Conservation (phyloP, 106 monocot genomes). For the Iris macrosiphon region DNA sequence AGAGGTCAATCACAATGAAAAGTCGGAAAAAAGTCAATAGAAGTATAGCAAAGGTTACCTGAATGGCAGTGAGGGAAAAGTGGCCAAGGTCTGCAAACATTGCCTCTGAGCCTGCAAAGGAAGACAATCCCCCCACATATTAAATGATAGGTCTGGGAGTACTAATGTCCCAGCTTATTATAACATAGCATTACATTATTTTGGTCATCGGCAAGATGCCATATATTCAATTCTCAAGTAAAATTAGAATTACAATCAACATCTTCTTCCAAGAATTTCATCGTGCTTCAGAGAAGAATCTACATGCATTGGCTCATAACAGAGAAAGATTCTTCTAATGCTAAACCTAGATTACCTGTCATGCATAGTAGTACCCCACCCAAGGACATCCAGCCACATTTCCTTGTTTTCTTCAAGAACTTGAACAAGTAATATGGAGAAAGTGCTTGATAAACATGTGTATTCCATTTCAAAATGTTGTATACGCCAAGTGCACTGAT, state of each 20-base stretch:
- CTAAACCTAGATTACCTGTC: conserved; percentile 33
- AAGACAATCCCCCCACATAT: background rate
- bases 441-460: conserved; percentile 43
- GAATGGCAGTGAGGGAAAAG: conserved; percentile 62
- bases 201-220: too few relatives aligned
- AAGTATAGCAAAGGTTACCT: conserved; percentile 20
- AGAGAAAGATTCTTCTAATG: too few relatives aligned
- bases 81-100: conserved; percentile 87
- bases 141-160: background rate
- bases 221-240: background rate
- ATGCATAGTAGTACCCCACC: conserved; percentile 62
- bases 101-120: conserved; percentile 61
- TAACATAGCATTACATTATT: background rate
- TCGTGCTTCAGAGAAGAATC: too few relatives aligned
- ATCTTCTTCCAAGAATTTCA: too few relatives aligned
- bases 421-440: conserved; percentile 57
- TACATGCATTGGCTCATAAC: too few relatives aligned
- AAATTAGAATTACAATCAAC: too few relatives aligned
- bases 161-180: background rate
- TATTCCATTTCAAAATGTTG: conserved; percentile 51
- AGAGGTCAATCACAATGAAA: background rate
- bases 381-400: conserved; percentile 56
- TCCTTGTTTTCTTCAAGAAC: conserved; percentile 54
- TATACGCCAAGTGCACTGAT: conserved; percentile 47
- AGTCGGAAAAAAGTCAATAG: background rate